These are phyloP conservation scores for Rutstroemia sp. DNA, from an alignment of 2,329 filamentous ascomycete genomes.

Conservation along the genomic window DNA sequence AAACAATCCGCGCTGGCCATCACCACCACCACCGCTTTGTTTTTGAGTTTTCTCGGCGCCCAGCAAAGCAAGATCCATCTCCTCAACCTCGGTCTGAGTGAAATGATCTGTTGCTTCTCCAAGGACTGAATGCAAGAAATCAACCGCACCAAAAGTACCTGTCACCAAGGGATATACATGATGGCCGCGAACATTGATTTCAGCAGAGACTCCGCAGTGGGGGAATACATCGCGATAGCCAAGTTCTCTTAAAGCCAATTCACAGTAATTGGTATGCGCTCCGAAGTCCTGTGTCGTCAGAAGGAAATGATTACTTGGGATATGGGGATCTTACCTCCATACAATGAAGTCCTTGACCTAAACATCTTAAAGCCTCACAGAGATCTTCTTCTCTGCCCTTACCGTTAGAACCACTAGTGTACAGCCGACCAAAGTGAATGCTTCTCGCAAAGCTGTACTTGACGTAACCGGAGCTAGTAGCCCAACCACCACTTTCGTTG, in stretches of 20 bases:
- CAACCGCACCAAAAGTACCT: conserved; percentile 70
- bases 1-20: conserved; percentile 30
- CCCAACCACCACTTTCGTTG: conserved; percentile 81
- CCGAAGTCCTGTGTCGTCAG: conserved; percentile 50
- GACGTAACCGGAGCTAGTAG: conserved; percentile 81
- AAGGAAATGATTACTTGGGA: background rate
- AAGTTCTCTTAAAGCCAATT: conserved; percentile 67
- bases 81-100: conserved; percentile 76
- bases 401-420: conserved; percentile 56
- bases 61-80: conserved; percentile 68
- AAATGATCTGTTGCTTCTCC: conserved; percentile 78
- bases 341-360: conserved; percentile 51
- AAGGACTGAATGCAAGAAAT: conserved; percentile 70
- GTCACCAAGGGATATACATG: conserved; percentile 70
- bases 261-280: conserved; percentile 78
- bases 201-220: conserved; percentile 60
- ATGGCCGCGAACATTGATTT: conserved; percentile 59
- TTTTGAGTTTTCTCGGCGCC: conserved; percentile 49
- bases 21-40: conserved; percentile 25
- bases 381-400: conserved; percentile 67
- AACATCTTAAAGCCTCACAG: conserved; percentile 66
- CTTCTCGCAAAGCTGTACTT: conserved; percentile 66
- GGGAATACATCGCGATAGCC: conserved; percentile 63
- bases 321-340: conserved; percentile 31
- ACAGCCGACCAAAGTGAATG: conserved; percentile 71